These are phyloP conservation scores for Boletellus sp. DNA, from an alignment of 768 basidiomycete species.

Conservation along the genomic window DNA sequence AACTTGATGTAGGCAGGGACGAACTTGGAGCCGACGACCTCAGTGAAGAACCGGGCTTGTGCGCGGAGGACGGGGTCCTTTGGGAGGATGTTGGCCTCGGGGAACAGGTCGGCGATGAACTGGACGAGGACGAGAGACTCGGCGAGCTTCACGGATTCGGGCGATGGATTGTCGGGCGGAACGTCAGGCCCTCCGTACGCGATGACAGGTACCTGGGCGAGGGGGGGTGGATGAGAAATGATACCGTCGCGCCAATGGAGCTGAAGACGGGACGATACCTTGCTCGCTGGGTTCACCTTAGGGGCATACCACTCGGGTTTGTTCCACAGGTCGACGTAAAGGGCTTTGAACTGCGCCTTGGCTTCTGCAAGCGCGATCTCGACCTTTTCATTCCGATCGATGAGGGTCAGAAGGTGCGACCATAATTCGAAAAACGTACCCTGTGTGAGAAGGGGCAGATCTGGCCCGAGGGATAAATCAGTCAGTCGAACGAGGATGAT, in stretches of 20 bases:
- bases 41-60: conserved; percentile 59
- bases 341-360: conserved; percentile 44
- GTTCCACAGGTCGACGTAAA: conserved; percentile 56
- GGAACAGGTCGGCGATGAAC: conserved; percentile 60
- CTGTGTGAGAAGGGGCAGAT: conserved; percentile 59
- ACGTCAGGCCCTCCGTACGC: conserved; percentile 59
- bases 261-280: conserved; percentile 35
- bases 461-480: conserved; percentile 24
- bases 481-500: not conserved
- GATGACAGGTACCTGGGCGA: conserved; percentile 32
- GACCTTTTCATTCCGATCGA: conserved; percentile 31
- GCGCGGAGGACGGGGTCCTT: conserved; percentile 55
- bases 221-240: not conserved
- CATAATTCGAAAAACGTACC: conserved; percentile 28
- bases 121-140: conserved; percentile 67
- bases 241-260: not conserved
- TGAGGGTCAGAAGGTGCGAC: not conserved
- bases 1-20: conserved; percentile 37
- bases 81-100: conserved; percentile 46
- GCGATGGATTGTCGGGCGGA: conserved; percentile 52
- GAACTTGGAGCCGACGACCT: conserved; percentile 47
- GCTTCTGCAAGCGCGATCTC: conserved; percentile 63
- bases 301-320: conserved; percentile 70
- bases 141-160: conserved; percentile 55
- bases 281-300: conserved; percentile 62